Conservation (phyloP, 2,329 filamentous ascomycete genomes). For the Cadophora gregata region DNA sequence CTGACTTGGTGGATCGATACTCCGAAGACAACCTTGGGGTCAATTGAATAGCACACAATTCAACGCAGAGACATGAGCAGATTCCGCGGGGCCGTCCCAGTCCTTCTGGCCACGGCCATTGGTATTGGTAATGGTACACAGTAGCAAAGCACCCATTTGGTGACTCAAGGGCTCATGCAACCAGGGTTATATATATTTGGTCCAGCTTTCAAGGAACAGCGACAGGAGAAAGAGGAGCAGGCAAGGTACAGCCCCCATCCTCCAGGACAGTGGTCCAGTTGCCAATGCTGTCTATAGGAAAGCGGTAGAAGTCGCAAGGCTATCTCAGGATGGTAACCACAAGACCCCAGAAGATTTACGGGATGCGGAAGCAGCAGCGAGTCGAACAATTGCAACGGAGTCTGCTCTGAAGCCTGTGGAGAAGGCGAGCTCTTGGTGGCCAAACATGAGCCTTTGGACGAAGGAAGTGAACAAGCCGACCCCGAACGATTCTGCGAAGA, state of each 20-base stretch:
- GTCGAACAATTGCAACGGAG: conserved; percentile 31
- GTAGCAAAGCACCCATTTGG: neutral
- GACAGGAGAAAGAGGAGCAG: conserved; percentile 32
- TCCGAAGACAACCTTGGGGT: neutral
- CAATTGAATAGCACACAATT: neutral
- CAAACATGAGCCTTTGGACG: conserved; percentile 32
- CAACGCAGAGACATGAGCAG: conserved; percentile 37
- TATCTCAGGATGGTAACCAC: conserved; percentile 21
- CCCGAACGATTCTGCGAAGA: neutral
- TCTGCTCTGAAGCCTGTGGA: conserved; percentile 28
- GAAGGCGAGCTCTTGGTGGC: conserved; percentile 37
- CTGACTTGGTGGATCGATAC: neutral
- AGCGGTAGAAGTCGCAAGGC: conserved; percentile 23
- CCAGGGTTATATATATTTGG: conserved; percentile 42
- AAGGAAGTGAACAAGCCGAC: conserved; percentile 11
- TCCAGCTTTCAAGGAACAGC: conserved; percentile 42
- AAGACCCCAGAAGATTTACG: conserved; percentile 25
- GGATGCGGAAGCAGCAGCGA: conserved; percentile 35
- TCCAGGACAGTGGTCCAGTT: neutral
- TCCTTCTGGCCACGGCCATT: conserved; percentile 40
- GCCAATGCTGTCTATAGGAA: conserved; percentile 31
- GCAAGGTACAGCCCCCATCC: conserved; percentile 27
- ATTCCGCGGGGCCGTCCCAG: conserved; percentile 38
- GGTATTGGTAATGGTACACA: conserved; percentile 43
- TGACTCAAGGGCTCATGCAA: conserved; percentile 8